Conservation (phyloP, 345 rosid genomes). For the Boechera retrofracta region DNA sequence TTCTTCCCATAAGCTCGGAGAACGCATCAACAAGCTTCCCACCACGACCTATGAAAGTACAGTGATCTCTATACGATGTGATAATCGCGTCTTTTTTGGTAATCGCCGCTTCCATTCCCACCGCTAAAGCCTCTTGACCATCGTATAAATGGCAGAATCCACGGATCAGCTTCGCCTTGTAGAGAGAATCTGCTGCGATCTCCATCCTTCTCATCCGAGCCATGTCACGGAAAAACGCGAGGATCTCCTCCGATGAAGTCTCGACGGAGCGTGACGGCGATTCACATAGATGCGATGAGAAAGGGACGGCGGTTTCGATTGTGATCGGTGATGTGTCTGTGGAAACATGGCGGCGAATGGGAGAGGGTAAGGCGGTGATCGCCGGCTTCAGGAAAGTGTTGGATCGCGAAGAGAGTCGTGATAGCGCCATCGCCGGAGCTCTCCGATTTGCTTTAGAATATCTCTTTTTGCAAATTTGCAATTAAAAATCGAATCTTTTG, state of each 20-base stretch:
- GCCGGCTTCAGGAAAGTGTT: conserved; percentile 51
- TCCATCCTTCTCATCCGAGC: conserved; percentile 93
- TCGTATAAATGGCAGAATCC: conserved; percentile 98
- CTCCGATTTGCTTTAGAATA: conserved; percentile 6
- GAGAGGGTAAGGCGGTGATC: background rate
- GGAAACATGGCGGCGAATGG: conserved; percentile 71
- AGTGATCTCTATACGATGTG: conserved; percentile 93
- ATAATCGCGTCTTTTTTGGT: conserved; percentile 81
- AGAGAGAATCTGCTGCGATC: conserved; percentile 96
- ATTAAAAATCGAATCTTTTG: conserved; percentile 26
- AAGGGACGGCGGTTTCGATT: conserved; percentile 85
- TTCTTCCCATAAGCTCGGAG: conserved; percentile 96
- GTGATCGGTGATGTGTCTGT: conserved; percentile 71
- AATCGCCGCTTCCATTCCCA: conserved; percentile 96
- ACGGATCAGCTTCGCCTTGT: conserved; percentile 95
- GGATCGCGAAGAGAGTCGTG: conserved; percentile 56
- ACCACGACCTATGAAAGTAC: conserved; percentile 85
- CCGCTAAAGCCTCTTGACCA: conserved; percentile 92
- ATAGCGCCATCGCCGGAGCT: conserved; percentile 62
- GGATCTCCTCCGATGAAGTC: conserved; percentile 69
- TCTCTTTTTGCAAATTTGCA: background rate
- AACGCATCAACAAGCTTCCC: conserved; percentile 76
- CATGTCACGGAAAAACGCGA: conserved; percentile 83
- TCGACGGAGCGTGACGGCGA: conserved; percentile 82
- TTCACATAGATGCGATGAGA: conserved; percentile 81